These are phyloP conservation scores for Metschnikowia amazonensis DNA, from an alignment of 805 yeast species.

Conservation along the genomic window DNA sequence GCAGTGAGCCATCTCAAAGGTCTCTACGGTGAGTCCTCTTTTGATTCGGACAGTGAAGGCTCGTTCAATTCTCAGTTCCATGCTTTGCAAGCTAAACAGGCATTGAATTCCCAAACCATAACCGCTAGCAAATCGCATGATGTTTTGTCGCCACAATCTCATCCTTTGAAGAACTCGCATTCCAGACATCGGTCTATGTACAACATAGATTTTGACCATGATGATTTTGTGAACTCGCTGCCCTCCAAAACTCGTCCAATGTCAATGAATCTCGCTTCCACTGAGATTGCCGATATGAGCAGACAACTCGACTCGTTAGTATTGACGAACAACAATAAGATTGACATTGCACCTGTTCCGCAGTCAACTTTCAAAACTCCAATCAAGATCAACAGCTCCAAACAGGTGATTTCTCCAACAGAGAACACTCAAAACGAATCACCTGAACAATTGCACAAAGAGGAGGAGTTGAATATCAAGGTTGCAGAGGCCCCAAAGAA, in stretches of 20 bases:
- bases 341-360: background rate
- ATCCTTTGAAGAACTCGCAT: conserved; percentile 20
- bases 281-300: background rate
- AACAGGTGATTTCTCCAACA: background rate
- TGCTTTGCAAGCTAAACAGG: conserved; percentile 9
- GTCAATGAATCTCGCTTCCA: conserved; percentile 1
- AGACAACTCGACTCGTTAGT: background rate
- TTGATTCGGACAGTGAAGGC: conserved; percentile 33
- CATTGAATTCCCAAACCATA: background rate
- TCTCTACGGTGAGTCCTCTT: conserved; percentile 22
- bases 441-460: background rate
- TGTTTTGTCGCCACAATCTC: conserved; percentile 2
- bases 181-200: conserved; percentile 40
- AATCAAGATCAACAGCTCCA: conserved; percentile 5
- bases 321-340: background rate
- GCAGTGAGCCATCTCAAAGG: conserved; percentile 28
- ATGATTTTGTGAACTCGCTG: background rate
- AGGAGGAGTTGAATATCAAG: conserved; percentile 17
- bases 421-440: background rate
- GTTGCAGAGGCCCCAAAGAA: conserved; percentile 38
- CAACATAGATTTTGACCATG: conserved; percentile 23
- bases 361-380: conserved; percentile 1
- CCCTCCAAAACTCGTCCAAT: background rate
- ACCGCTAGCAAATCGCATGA: conserved; percentile 5
- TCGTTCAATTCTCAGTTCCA: conserved; percentile 21